Evolutionary conservation across 257 asterid species (phyloP).

Genomic region (Solanum corneliomulleri): DNA sequence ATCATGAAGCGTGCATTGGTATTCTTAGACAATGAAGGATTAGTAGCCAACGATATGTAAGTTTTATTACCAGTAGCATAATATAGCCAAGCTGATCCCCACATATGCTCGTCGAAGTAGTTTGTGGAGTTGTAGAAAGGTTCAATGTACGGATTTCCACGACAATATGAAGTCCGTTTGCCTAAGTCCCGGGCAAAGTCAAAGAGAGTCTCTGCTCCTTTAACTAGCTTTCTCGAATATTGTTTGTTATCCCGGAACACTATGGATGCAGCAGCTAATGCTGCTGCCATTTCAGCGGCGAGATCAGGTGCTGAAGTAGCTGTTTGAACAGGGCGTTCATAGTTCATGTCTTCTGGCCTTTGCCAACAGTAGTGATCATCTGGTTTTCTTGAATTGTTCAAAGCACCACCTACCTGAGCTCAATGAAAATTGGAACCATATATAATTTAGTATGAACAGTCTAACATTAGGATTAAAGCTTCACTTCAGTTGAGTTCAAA

Average conservation of each 20-base stretch:
- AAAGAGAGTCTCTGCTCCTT: conserved; percentile 48
- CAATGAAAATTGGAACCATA: background rate
- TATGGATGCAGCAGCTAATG: conserved; percentile 80
- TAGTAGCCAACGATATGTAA: conserved; percentile 48
- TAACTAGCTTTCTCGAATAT: conserved; percentile 42
- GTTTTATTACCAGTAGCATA: conserved; percentile 70
- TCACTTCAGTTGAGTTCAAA: background rate
- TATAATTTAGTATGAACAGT: background rate
- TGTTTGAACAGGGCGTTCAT: conserved; percentile 37
- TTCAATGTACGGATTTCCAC: conserved; percentile 44
- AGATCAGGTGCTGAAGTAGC: conserved; percentile 59
- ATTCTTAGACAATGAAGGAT: conserved; percentile 21
- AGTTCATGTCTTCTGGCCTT: conserved; percentile 81
- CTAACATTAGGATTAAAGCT: background rate
- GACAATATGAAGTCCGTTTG: conserved; percentile 26
- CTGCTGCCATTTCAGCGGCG: conserved; percentile 78
- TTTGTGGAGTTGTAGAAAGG: conserved; percentile 71
- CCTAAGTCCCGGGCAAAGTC: conserved; percentile 42
- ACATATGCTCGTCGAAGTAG: conserved; percentile 65
- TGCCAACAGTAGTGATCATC: conserved; percentile 90
- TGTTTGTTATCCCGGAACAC: conserved; percentile 44
- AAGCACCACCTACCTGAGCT: conserved; percentile 58
- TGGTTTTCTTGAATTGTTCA: conserved; percentile 46
- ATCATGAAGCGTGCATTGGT: conserved; percentile 26
- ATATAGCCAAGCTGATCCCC: conserved; percentile 78